Percentiles rank a stretch among this genome's conserved stretches.
Evolutionary conservation across 495 filamentous ascomycete species (phyloP).

Genomic region (Penicillium egyptiacum): DNA sequence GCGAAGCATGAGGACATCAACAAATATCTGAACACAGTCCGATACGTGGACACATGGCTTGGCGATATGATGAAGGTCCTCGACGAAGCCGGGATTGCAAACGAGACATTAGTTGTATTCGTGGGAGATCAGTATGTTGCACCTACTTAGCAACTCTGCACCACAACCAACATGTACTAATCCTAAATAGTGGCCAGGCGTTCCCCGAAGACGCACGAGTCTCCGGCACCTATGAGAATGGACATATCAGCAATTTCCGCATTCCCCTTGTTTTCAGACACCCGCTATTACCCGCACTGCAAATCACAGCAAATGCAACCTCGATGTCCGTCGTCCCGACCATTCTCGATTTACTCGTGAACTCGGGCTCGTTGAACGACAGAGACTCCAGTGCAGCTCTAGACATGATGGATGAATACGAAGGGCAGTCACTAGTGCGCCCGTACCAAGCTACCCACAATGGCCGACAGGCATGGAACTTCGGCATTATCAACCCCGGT

Average conservation of each 20-base stretch:
- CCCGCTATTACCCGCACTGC: slow-evolving; percentile 40
- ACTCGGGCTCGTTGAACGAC: slow-evolving; percentile 39
- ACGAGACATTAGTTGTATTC: slow-evolving; percentile 46
- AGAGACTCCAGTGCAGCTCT: slow-evolving; percentile 29
- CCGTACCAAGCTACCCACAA: slow-evolving; percentile 36
- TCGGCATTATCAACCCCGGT: slow-evolving; percentile 49
- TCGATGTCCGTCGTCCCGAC: slow-evolving; percentile 47
- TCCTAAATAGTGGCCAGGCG: slow-evolving; percentile 33
- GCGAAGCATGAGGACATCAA: slow-evolving; percentile 32
- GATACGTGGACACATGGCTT: slow-evolving; percentile 45
- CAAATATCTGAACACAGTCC: slow-evolving; percentile 43
- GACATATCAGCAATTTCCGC: slow-evolving; percentile 46
- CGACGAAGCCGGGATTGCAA: slow-evolving; percentile 41
- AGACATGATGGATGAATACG: slow-evolving; percentile 43
- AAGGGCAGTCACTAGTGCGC: slow-evolving; percentile 48
- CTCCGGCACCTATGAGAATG: slow-evolving; percentile 46
- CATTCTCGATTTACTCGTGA: slow-evolving; percentile 46
- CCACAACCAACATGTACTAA: neutral
- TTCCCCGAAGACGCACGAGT: slow-evolving; percentile 38
- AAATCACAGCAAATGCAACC: slow-evolving; percentile 42
- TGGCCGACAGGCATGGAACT: slow-evolving; percentile 42
- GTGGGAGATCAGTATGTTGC: slow-evolving; percentile 48
- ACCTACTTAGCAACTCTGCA: neutral
- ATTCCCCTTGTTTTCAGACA: slow-evolving; percentile 47
- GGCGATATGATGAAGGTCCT: slow-evolving; percentile 37